Evolutionary conservation across 1,284 basidiomycete species (phyloP).

Genomic region (Ustilago cynodontis): DNA sequence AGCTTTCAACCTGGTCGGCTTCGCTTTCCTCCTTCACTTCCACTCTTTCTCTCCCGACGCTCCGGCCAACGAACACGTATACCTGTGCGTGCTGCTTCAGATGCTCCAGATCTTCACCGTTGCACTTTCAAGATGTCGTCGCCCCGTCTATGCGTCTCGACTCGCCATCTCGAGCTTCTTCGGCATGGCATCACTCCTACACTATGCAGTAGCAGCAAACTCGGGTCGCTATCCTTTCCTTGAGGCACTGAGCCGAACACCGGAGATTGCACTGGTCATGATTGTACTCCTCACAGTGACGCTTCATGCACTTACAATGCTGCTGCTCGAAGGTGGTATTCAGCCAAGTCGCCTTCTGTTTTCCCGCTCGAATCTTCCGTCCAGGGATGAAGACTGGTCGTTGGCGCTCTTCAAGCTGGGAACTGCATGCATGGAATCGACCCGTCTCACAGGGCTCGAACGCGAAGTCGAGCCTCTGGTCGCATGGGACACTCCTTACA

Average conservation of each 20-base stretch:
- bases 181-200: slow-evolving; percentile 46
- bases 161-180: slow-evolving; percentile 56
- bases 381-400: slow-evolving; percentile 59
- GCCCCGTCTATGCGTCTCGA: slow-evolving; percentile 44
- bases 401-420: slow-evolving; percentile 65
- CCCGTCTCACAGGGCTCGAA: slow-evolving; percentile 58
- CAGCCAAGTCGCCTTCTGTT: slow-evolving; percentile 51
- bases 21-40: slow-evolving; percentile 61
- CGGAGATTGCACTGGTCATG: slow-evolving; percentile 50
- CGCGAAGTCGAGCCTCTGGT: slow-evolving; percentile 54
- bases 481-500: slow-evolving; percentile 53
- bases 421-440: slow-evolving; percentile 65
- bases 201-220: slow-evolving; percentile 49
- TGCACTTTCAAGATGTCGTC: slow-evolving; percentile 34
- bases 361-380: slow-evolving; percentile 52
- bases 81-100: slow-evolving; percentile 59
- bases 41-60: slow-evolving; percentile 56
- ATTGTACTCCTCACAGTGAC: slow-evolving; percentile 57
- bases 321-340: slow-evolving; percentile 54
- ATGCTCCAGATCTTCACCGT: slow-evolving; percentile 56
- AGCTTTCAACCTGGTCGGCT: slow-evolving; percentile 64
- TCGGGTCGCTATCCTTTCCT: slow-evolving; percentile 59
- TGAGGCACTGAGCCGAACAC: slow-evolving; percentile 55
- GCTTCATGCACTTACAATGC: slow-evolving; percentile 62
- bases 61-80: slow-evolving; percentile 59